These are phyloP conservation scores for Ogataea henricii DNA, from an alignment of 805 yeast genomes.

Conservation along the genomic window DNA sequence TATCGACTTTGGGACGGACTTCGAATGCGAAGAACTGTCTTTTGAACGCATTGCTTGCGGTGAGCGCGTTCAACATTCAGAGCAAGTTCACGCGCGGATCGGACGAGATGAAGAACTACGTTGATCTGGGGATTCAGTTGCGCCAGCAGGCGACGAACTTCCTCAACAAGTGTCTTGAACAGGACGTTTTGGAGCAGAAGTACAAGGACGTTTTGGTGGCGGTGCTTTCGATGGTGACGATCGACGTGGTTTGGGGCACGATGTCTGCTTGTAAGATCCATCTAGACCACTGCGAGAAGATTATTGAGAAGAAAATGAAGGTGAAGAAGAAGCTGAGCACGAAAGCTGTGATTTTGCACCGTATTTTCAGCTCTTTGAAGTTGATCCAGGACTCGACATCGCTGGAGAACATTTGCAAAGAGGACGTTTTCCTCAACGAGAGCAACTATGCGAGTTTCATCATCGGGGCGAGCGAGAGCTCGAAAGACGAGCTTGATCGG, in stretches of 20 bases:
- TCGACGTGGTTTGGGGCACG: conserved; percentile 89
- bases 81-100: conserved; percentile 70
- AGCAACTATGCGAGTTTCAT: conserved; percentile 36
- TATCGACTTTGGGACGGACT: conserved; percentile 71
- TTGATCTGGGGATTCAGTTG: conserved; percentile 71
- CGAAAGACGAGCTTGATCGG: conserved; percentile 29
- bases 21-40: conserved; percentile 76
- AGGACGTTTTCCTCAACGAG: conserved; percentile 39
- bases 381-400: conserved; percentile 78
- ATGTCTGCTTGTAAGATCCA: conserved; percentile 83
- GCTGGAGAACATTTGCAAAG: conserved; percentile 37
- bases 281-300: conserved; percentile 73
- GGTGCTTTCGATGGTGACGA: conserved; percentile 80
- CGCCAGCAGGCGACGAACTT: conserved; percentile 74
- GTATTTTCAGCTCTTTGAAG: conserved; percentile 75
- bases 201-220: conserved; percentile 86
- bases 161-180: conserved; percentile 58
- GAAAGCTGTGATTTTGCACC: conserved; percentile 75
- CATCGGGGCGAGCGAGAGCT: conserved; percentile 30
- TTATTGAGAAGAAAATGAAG: conserved; percentile 68
- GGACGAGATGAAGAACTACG: conserved; percentile 65
- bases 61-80: conserved; percentile 78
- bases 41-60: conserved; percentile 77
- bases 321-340: conserved; percentile 66
- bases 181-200: conserved; percentile 57